Base-by-base conservation (phyloP, 345 rosid species). In the Camelina laxa region DNA sequence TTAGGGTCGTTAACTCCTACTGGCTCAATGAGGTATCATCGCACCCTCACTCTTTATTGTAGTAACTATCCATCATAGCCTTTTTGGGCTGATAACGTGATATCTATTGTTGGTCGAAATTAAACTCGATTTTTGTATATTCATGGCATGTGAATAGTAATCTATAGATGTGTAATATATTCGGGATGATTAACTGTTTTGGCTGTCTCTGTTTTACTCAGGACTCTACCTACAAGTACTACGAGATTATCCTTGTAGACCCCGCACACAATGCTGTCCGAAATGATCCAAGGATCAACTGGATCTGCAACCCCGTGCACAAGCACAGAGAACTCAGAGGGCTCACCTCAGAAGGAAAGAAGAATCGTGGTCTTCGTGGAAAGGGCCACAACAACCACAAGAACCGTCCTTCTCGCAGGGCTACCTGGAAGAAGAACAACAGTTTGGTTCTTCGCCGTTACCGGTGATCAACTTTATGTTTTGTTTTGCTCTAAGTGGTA, bases 221-320 rank as follows among this genome's bases (percentile, higher is more conserved):
- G 97, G 97, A 91, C 58, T 91, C 97, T 3, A 91, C 97, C 4
- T 91, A 86, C 85, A 89, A 91, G 76, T 90, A 88, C 75, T 90
- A 53, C 35, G 96, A 90, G 87, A 83, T 88, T 6, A 87, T 90
- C 38, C 67, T 90, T 66, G 96, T 90, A 15, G 93, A 90, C 80
- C 69, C 87, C 51, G 87, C 90, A 21, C 93, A 90, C 79, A 90
- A 83, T 69, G 90, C 93, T 0, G 60, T 90, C 65, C 80, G 88
- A 4, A 88, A 88, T 56, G 97, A 91, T 69, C 92, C 97, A 6
- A 85, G 97, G 75, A 91, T 87, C 83, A 91, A 87, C 84, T 87
- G 94, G 97, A 81, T 91, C 62, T 86, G 91, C 75, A 89, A 91
- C 20, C 97, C 97, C 0, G 94, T 88, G 24, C 96, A 88, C 80